Evolutionary conservation across 352 stramenopile genomes (phyloP).

Genomic region (Aphanomyces stellatus): DNA sequence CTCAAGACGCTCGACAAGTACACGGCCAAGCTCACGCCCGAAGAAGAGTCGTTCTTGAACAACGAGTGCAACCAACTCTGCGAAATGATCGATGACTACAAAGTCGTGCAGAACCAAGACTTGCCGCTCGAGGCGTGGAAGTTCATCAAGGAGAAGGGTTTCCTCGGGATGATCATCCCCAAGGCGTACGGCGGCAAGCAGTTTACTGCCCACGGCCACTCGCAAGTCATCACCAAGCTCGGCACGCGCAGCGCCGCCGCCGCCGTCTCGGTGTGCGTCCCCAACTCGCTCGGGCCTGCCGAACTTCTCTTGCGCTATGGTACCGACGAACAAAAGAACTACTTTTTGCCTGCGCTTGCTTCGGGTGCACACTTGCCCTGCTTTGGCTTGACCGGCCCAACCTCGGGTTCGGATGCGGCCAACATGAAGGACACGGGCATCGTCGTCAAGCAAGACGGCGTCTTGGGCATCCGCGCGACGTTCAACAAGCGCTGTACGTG

Average conservation of each 20-base stretch:
- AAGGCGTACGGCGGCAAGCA: slow-evolving; percentile 92
- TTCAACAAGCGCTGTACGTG: slow-evolving; percentile 96
- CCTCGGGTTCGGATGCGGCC: slow-evolving; percentile 93
- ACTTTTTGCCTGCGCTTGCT: slow-evolving; percentile 91
- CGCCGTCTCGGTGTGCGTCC: slow-evolving; percentile 92
- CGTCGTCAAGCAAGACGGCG: slow-evolving; percentile 91
- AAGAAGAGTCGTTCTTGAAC: slow-evolving; percentile 94
- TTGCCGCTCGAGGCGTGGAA: slow-evolving; percentile 90
- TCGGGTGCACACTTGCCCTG: slow-evolving; percentile 95
- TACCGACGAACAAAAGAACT: slow-evolving; percentile 93
- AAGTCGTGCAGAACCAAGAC: slow-evolving; percentile 87
- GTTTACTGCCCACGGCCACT: slow-evolving; percentile 88
- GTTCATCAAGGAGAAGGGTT: slow-evolving; percentile 94
- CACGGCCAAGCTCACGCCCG: slow-evolving; percentile 83
- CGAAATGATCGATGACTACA: slow-evolving; percentile 94
- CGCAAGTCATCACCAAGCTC: slow-evolving; percentile 90
- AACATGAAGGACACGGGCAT: slow-evolving; percentile 91
- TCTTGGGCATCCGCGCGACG: slow-evolving; percentile 90
- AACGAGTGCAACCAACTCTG: slow-evolving; percentile 94
- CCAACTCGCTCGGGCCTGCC: slow-evolving; percentile 95
- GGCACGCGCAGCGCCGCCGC: slow-evolving; percentile 86
- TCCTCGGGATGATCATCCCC: slow-evolving; percentile 98
- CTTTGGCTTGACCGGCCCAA: slow-evolving; percentile 94
- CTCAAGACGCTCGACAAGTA: slow-evolving; percentile 93
- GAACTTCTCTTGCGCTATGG: slow-evolving; percentile 95